Evolutionary conservation across 2,329 filamentous ascomycete genomes (phyloP), one percentile per base, ranked within the genome.

Genomic region (Cytospora piceae): DNA sequence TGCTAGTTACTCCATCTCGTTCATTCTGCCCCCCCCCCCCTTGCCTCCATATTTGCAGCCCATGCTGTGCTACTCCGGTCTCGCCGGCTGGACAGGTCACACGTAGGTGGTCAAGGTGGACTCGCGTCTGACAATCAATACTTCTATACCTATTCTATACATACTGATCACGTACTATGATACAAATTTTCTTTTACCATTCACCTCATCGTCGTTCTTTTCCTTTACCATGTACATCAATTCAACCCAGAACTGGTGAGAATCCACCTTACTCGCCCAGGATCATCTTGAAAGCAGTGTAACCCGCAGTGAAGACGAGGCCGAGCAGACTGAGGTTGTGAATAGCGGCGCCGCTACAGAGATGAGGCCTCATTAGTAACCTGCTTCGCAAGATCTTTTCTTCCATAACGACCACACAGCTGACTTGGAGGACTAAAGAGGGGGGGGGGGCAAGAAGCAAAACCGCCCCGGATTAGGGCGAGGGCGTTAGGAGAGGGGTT

Each of bases 271-370:
- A 67, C 6, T 61, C 27, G 1, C 66, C 63, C 39, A 29, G 17
- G 1, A 53, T 27, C 49, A 67, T 46, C 31, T 65, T 49, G 46
- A 59, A 46, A 27, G 20, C 31, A 3, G 51, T 53, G 31, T 52
- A 59, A 14, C 32, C 57, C 2, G 63, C 59, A 51, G 61, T 60
- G 6, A 58, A 31, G 17, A 49, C 49, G 17, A 67, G 55, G 7
- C 54, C n/a, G 6, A 67, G 4, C n/a, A 82, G 80, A 60, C 71
- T 72, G 20, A 83, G 59, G 42, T 71, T 67, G 24, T 76, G 72
- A 17, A 75, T 65, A 5, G 66, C 17, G 24, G 77, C 77, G 51
- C 82, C 82, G 59, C 76, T 80, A 42, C 53, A 3, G 24, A 17
- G 9, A 31, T 59, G 39, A 11, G 24, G 68, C 73, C 0, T 52